Percentiles rank a stretch among this genome's conserved stretches.
Evolutionary conservation across 2,329 filamentous ascomycete genomes (phyloP).

Genomic region (Thelonectria olida): DNA sequence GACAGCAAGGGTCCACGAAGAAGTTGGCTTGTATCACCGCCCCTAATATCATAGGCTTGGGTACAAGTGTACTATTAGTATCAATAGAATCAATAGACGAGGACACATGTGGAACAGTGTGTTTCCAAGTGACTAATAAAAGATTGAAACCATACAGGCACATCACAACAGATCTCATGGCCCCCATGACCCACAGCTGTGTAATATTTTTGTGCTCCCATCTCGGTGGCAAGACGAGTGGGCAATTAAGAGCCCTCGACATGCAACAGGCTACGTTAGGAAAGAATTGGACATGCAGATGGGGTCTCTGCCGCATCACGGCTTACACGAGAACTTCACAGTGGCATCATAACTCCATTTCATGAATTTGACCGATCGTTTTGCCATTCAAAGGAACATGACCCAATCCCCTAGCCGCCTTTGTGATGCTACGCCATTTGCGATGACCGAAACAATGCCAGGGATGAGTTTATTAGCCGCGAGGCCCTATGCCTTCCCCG

Average conservation of each 20-base stretch:
- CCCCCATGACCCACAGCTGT: background rate
- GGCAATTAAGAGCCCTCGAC: no score
- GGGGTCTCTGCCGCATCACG: background rate
- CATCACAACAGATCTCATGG: background rate
- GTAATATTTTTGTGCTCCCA: background rate
- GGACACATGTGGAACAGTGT: background rate
- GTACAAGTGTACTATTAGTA: background rate
- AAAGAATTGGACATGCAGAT: background rate
- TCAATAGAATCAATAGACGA: slow-evolving; percentile 16
- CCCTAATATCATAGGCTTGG: background rate
- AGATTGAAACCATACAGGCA: background rate
- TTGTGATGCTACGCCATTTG: slow-evolving; percentile 56
- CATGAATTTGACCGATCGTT: slow-evolving; percentile 41
- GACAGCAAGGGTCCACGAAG: background rate
- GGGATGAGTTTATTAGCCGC: slow-evolving; percentile 46
- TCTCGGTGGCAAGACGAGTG: no score
- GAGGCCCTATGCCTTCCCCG: slow-evolving; percentile 45
- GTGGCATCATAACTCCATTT: slow-evolving; percentile 27
- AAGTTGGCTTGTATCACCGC: background rate
- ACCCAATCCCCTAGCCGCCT: slow-evolving; percentile 53
- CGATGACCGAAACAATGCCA: slow-evolving; percentile 54
- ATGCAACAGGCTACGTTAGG: no score
- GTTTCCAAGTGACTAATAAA: background rate
- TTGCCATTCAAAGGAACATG: slow-evolving; percentile 51
- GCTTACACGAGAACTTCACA: slow-evolving; percentile 25